A percentile compares a stretch with the other conserved stretches of the same genome.
Evolutionary conservation across 2,329 filamentous ascomycete species (phyloP).

Genomic region (Chrysoporthe austroafricana): DNA sequence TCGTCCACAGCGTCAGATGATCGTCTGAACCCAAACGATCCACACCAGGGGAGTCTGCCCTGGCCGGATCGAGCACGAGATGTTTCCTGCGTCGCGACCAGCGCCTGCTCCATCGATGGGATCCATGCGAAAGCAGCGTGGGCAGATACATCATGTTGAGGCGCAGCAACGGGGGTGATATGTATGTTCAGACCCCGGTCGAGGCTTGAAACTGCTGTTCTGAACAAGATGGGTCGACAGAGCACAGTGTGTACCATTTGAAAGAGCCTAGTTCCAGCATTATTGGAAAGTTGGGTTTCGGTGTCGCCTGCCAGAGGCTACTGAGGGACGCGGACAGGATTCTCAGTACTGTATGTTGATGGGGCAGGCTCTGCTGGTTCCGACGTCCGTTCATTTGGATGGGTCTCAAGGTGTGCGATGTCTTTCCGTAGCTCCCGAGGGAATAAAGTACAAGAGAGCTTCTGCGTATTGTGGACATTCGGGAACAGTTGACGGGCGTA

Average conservation of each 20-base stretch:
- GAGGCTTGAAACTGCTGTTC: slow-evolving; percentile 44
- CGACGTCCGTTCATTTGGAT: not conserved
- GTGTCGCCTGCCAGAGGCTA: not conserved
- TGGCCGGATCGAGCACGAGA: slow-evolving; percentile 33
- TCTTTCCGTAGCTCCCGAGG: not conserved
- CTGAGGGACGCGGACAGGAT: not conserved
- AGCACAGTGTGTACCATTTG: not conserved
- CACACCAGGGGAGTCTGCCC: slow-evolving; percentile 40
- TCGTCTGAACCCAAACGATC: slow-evolving; percentile 47
- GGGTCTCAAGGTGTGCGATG: not conserved
- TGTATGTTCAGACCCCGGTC: slow-evolving; percentile 46
- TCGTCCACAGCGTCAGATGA: slow-evolving; percentile 45
- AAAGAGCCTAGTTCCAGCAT: not conserved
- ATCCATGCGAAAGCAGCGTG: slow-evolving; percentile 21
- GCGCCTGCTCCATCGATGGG: slow-evolving; percentile 14
- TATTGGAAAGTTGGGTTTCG: not conserved
- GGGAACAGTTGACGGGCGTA: not conserved
- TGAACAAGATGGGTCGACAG: slow-evolving; percentile 17
- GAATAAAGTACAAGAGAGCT: not conserved
- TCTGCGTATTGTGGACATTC: not conserved
- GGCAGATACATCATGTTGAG: slow-evolving; percentile 31
- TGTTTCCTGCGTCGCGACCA: slow-evolving; percentile 15
- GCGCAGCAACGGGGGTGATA: slow-evolving; percentile 42
- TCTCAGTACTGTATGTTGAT: not conserved
- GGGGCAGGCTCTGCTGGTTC: not conserved